Evolutionary conservation across 352 stramenopile species (phyloP), one percentile per base, ranked within the genome.

Genomic region (Globisporangium irregulare): DNA sequence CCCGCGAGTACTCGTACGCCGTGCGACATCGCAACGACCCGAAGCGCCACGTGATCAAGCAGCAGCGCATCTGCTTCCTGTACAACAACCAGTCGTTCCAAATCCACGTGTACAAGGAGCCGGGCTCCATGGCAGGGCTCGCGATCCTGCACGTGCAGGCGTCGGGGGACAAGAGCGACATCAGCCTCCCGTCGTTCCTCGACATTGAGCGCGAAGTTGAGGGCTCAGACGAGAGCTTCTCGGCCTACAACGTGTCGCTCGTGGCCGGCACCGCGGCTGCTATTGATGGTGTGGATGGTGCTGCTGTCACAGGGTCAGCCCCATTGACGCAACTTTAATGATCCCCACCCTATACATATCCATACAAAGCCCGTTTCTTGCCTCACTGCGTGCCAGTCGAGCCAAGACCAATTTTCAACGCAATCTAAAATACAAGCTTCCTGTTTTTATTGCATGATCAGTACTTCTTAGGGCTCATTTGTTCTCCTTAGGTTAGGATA

Each of bases 81-180:
- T 92, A 93, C 74, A 75, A 91, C 69, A 93, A 93, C 72, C 87
- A 93, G 72, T 95, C 87, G 48, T 92, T 93, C 72, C 86, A 95
- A 72, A 88, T 95, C 51, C 87, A 95, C 70, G 74, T 92, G 32
- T 95, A 95, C 78, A 95, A 95, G 69, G 87, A 93, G 62, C 87
- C 87, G 27, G 69, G 70, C 5, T 68, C 78, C 6, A 75, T 95
- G 67, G 82, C 78, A 1, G 81, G 79, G 0, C 82, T 92, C 10
- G 75, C 80, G 59, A 84, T 95, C 55, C 70, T 93, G 57, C 87
- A 95, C 43, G 78, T 95, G 25, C 87, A 95, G 68, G 87, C 86
- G 27, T 89, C 86, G 15, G 84, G 75, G 14, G 84, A 87, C 55
- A 78, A 78, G 57, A 76, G 76, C 61, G 72, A 62, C 29, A 80